Conservation (phyloP, 2,329 filamentous ascomycete species). For the Fusarium torreyae region DNA sequence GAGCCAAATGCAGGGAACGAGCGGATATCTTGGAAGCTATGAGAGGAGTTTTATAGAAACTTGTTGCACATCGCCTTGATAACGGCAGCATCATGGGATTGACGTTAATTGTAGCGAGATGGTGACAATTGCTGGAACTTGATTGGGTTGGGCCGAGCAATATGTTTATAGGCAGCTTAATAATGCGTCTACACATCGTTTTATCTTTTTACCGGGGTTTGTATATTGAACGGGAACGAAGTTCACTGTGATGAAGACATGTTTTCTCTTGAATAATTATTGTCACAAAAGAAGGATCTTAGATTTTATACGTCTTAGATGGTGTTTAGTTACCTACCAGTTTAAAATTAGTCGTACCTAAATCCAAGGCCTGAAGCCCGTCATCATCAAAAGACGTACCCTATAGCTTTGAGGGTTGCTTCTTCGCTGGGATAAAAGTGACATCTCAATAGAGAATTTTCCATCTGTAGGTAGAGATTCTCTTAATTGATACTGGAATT, state of each 20-base stretch:
- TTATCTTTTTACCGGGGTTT: background rate
- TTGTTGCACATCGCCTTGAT: slow-evolving; percentile 16
- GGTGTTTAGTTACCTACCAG: too few relatives aligned
- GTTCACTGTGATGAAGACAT: background rate
- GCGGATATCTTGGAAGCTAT: slow-evolving; percentile 10
- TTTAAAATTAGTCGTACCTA: too few relatives aligned
- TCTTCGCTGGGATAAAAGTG: too few relatives aligned
- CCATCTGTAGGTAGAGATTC: too few relatives aligned
- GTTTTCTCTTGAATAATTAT: background rate
- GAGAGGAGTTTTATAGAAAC: background rate
- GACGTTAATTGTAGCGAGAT: slow-evolving; percentile 24
- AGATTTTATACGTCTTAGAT: too few relatives aligned
- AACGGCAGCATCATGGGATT: slow-evolving; percentile 34
- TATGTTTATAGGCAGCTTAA: slow-evolving; percentile 24
- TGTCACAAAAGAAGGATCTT: background rate
- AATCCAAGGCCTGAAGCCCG: too few relatives aligned
- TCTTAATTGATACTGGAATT: too few relatives aligned
- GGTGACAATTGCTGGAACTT: slow-evolving; percentile 43
- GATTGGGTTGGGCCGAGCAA: slow-evolving; percentile 43
- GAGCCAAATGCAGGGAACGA: slow-evolving; percentile 66
- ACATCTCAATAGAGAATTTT: too few relatives aligned
- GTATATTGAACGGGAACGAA: background rate
- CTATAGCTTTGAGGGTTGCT: too few relatives aligned
- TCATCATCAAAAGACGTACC: too few relatives aligned
- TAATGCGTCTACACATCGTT: slow-evolving; percentile 6